phyloP scores from a whole-genome alignment of 768 basidiomycete genomes.

The Suillus weaverae region DNA sequence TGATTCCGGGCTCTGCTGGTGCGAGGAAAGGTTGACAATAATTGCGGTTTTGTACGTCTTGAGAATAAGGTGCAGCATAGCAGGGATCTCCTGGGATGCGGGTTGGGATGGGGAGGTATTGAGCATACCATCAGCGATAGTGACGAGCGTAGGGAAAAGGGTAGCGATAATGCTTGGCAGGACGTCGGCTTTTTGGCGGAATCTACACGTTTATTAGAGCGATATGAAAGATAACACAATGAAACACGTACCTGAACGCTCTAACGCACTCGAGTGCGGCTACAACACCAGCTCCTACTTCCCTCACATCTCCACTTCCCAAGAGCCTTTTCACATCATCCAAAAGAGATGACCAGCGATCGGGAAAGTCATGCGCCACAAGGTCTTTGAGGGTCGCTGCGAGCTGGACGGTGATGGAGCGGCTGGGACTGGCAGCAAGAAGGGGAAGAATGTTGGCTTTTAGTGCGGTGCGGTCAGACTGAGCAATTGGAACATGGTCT shows the following conservation, averaged over 20 bases:
- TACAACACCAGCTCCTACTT: conserved; percentile 81
- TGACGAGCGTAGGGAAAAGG: conserved; percentile 74
- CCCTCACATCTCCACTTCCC: conserved; percentile 58
- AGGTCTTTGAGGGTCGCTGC: conserved; percentile 71
- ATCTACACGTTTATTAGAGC: conserved; percentile 50
- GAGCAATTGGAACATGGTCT: conserved; percentile 61
- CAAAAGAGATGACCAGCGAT: conserved; percentile 70
- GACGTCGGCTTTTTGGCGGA: conserved; percentile 62
- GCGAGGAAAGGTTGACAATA: conserved; percentile 65
- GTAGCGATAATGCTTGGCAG: conserved; percentile 58
- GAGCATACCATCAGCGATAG: conserved; percentile 71
- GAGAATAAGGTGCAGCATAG: conserved; percentile 82
- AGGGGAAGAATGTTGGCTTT: conserved; percentile 65
- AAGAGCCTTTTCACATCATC: conserved; percentile 66
- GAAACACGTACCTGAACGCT: conserved; percentile 40
- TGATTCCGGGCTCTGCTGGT: conserved; percentile 74
- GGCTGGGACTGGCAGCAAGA: conserved; percentile 65
- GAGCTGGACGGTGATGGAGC: conserved; percentile 73
- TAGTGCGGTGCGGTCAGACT: conserved; percentile 72
- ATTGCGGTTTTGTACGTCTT: conserved; percentile 87
- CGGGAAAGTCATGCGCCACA: conserved; percentile 76
- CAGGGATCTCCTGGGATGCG: conserved; percentile 68
- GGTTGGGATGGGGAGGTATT: conserved; percentile 54
- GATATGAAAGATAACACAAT: background rate
- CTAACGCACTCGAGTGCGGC: conserved; percentile 76